Base-by-base conservation (phyloP, 352 stramenopile genomes). In the Phytophthora quininea region DNA sequence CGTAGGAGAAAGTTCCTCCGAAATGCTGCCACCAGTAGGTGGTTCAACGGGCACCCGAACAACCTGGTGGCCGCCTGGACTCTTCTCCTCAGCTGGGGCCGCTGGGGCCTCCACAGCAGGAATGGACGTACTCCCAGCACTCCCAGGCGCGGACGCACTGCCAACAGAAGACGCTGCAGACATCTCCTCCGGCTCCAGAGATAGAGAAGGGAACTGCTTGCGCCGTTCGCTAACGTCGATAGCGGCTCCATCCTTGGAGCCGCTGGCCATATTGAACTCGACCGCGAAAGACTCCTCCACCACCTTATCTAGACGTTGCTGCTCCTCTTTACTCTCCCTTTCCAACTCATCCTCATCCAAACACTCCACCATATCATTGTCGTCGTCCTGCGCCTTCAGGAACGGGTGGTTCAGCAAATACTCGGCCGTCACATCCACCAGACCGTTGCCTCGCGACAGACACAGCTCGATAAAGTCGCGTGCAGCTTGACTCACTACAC, bases 391-490 rank as follows among this genome's bases (percentile, higher is more conserved):
- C 1, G 74, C 72, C 67, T 95, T 92, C 8, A 95, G 60, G 58
- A 95, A 95, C 50, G 84, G 73, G 31, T 93, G 86, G 51, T 82
- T 56, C 31, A 93, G 68, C 55, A 95, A 54, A 60, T 95, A 95
- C 59, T 89, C 73, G 15, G 88, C 86, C n/a, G 82, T 91, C 15
- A 95, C 88, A 62, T 95, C 88, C 45, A 95, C 72, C 3, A 90
- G 50, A 5, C 88, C 88, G 55, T 95, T 93, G 24, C 88, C 88
- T 24, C 88, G 81, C 12, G 85, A 93, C 12, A 95, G 52, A 62
- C 88, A 95, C 11, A 95, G 62, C 69, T 95, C 88, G 32, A 95
- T 95, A 56, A 95, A 95, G 60, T 95, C 88, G 9, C 74, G 69
- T 6, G 88, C 88, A 7, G 84, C 75, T 43, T 92, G 79, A 52